Conservation (phyloP, 1,284 basidiomycete species). For the Rhizopogon hawkerae region DNA sequence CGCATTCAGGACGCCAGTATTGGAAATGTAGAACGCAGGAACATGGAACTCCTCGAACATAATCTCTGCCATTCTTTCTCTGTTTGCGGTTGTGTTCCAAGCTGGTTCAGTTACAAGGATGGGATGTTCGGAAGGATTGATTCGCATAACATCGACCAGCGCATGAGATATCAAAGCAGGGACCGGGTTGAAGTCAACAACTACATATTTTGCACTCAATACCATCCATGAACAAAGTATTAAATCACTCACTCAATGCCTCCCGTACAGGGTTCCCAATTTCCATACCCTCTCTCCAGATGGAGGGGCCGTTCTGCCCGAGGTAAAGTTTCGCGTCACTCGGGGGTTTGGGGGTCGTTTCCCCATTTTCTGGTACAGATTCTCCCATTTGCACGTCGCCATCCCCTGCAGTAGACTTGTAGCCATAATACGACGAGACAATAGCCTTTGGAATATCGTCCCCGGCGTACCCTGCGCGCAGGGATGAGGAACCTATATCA, state of each 20-base stretch:
- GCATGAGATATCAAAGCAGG: constrained; percentile 71
- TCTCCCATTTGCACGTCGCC: constrained; percentile 55
- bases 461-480: constrained; percentile 93
- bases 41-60: constrained; percentile 95
- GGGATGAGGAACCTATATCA: constrained; percentile 85
- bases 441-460: constrained; percentile 94
- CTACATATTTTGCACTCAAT: constrained; percentile 31
- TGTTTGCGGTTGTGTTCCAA: constrained; percentile 87
- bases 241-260: constrained; percentile 63
- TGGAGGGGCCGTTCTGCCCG: constrained; percentile 86
- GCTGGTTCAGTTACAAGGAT: constrained; percentile 91
- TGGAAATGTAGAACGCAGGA: constrained; percentile 96
- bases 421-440: constrained; percentile 86
- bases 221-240: constrained; percentile 7
- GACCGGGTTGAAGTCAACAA: constrained; percentile 73
- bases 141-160: constrained; percentile 66
- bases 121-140: constrained; percentile 76
- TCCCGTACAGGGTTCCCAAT: constrained; percentile 80
- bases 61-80: constrained; percentile 91
- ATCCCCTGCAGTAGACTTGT: constrained; percentile 39
- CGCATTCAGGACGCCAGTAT: constrained; percentile 93
- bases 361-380: constrained; percentile 22
- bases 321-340: constrained; percentile 68
- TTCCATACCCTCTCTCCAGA: constrained; percentile 88
- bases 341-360: constrained; percentile 25